Base-by-base conservation (phyloP, 2,329 filamentous ascomycete genomes). In the Fusarium hainanense region DNA sequence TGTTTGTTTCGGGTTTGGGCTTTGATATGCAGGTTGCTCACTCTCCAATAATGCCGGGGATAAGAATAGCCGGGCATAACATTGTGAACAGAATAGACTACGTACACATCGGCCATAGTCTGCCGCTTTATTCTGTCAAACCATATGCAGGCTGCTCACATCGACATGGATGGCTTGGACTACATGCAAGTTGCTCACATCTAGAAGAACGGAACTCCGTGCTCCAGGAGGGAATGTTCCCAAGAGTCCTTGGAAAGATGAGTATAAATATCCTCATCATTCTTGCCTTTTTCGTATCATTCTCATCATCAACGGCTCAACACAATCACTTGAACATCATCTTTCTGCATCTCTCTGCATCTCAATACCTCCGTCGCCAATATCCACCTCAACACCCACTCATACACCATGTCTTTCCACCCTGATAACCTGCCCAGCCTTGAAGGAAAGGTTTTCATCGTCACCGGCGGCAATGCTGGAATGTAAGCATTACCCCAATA, bases 381-480 rank as follows among this genome's bases (percentile, higher is more conserved):
- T 30, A 23, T 20, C 23, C 18, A 25, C 4, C 4, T 32, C 18
- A 21, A 14, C 13, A 10, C 16, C 7, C 50, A 34, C 47, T 13
- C 28, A 13, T 6, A 6, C 55, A 63, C 6, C 9, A 69, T 69
- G 66, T 23, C 44, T 3, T 69, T 69, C 18, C 41, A 63, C 20
- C 66, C 66, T 0, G 62, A 69, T 1, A 63, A 7, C 23, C 56
- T 69, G 4, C 66, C 66, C 1, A 32, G 42, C 1, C 62, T 69
- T 5, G 52, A 25, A 0, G 66, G 52, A 1, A 69, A 44, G 6
- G 56, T 69, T 0, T 69, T 63, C 4, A 67, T 69, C 9, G 66
- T 70, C 1, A 69, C 66, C 6, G 66, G 66, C 2, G 66, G 55
- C 0, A 69, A 69, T 14, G n/a, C 56, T 12, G 66, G 66, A 41